Percentiles rank a stretch among this genome's conserved stretches.
Conservation (phyloP, 768 basidiomycete species). For the Leccinum boreale region DNA sequence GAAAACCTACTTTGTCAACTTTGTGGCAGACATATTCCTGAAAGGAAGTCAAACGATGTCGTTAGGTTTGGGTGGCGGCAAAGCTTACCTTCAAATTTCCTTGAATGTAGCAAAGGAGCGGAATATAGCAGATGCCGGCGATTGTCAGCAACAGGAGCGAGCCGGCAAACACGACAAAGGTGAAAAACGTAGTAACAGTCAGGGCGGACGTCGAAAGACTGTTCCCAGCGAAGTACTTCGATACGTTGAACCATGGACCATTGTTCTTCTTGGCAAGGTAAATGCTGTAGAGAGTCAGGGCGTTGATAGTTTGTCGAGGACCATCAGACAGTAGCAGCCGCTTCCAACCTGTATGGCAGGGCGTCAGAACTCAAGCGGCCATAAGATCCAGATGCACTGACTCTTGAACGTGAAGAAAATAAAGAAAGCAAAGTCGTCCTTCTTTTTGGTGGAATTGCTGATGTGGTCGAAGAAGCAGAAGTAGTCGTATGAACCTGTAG, state of each 20-base stretch:
- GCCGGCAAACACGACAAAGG: conserved; percentile 82
- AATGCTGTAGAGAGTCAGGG: conserved; percentile 92
- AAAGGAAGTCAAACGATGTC: background rate
- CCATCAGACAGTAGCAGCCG: conserved; percentile 88
- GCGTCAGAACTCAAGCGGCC: background rate
- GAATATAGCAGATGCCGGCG: conserved; percentile 87
- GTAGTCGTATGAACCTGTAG: conserved; percentile 86
- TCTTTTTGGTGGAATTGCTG: conserved; percentile 90
- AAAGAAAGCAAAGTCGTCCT: conserved; percentile 98
- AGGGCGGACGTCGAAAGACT: conserved; percentile 76
- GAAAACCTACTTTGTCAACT: conserved; percentile 79
- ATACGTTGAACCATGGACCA: conserved; percentile 62
- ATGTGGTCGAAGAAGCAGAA: conserved; percentile 99
- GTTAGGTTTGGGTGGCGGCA: background rate
- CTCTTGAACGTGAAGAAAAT: conserved; percentile 99
- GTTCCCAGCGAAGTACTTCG: conserved; percentile 79
- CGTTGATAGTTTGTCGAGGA: conserved; percentile 97
- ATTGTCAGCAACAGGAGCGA: conserved; percentile 77
- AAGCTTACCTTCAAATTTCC: conserved; percentile 86
- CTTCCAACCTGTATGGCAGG: conserved; percentile 64
- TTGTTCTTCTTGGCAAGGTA: conserved; percentile 54
- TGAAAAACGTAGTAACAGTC: conserved; percentile 87
- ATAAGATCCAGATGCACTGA: conserved; percentile 33
- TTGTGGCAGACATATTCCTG: conserved; percentile 99
- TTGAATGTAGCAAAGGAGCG: conserved; percentile 92